These are phyloP conservation scores for Trypethelium eluteriae DNA, from an alignment of 495 filamentous ascomycete genomes.

Conservation along the genomic window DNA sequence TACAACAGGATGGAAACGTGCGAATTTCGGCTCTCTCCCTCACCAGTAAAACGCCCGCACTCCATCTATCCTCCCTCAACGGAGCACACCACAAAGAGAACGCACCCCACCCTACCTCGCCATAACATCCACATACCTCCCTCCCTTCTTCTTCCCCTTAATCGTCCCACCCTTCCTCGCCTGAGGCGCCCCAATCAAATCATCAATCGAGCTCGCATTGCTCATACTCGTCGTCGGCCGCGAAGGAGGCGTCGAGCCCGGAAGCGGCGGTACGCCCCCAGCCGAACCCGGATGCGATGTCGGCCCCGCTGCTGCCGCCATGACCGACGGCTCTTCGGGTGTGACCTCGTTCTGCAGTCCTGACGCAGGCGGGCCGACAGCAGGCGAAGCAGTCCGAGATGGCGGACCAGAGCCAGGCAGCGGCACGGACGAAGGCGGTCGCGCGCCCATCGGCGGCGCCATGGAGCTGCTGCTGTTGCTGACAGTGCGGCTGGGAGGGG, in stretches of 20 bases:
- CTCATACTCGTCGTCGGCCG: slow-evolving; percentile 53
- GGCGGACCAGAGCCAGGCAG: slow-evolving; percentile 22
- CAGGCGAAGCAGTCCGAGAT: slow-evolving; percentile 20
- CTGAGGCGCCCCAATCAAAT: slow-evolving; percentile 59
- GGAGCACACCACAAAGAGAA: not conserved
- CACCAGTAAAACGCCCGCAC: not conserved
- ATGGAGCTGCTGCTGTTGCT: slow-evolving; percentile 16
- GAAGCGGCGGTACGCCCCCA: slow-evolving; percentile 6
- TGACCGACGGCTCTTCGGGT: not conserved
- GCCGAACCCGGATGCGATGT: slow-evolving; percentile 4
- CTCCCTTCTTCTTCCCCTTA: slow-evolving; percentile 72
- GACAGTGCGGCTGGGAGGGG: slow-evolving; percentile 25
- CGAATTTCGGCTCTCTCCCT: not conserved
- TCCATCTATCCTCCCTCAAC: not conserved
- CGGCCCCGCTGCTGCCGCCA: slow-evolving; percentile 17
- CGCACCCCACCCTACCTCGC: slow-evolving; percentile 36
- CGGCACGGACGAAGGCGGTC: not conserved
- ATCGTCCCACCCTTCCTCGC: slow-evolving; percentile 57
- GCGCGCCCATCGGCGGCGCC: not conserved
- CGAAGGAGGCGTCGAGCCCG: slow-evolving; percentile 26
- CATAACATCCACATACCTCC: slow-evolving; percentile 91
- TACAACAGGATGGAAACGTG: not conserved
- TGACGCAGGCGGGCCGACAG: slow-evolving; percentile 1
- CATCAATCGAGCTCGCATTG: slow-evolving; percentile 76
- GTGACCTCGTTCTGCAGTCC: not conserved